Evolutionary conservation across 2,329 filamentous ascomycete genomes (phyloP).

Genomic region (Aspergillus pseudoviridinutans): DNA sequence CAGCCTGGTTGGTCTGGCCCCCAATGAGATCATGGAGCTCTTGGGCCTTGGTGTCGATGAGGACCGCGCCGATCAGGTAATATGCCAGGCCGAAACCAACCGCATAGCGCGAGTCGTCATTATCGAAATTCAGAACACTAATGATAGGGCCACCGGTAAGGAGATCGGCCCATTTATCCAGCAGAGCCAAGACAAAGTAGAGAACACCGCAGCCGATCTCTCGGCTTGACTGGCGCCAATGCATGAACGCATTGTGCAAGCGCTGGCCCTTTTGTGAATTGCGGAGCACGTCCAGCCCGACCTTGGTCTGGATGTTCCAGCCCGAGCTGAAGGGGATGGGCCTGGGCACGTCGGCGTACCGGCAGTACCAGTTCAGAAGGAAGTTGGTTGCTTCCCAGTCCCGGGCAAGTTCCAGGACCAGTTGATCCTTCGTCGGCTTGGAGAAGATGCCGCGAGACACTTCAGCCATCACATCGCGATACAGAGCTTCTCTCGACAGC

Average conservation of each 20-base stretch:
- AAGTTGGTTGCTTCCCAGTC: constrained; percentile 54
- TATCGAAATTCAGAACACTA: constrained; percentile 34
- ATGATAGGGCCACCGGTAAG: constrained; percentile 43
- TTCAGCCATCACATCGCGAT: constrained; percentile 45
- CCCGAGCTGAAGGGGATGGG: constrained; percentile 54
- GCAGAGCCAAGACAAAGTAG: constrained; percentile 53
- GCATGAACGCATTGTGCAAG: constrained; percentile 55
- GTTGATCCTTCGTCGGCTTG: constrained; percentile 40
- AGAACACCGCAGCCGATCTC: constrained; percentile 53
- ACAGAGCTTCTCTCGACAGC: constrained; percentile 45
- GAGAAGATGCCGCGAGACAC: constrained; percentile 41
- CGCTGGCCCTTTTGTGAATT: constrained; percentile 53
- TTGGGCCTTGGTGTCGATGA: constrained; percentile 54
- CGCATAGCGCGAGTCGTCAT: constrained; percentile 41
- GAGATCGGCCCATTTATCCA: constrained; percentile 53
- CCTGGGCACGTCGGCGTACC: constrained; percentile 44
- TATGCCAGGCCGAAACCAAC: constrained; percentile 56
- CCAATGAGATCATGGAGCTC: constrained; percentile 47
- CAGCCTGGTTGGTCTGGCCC: constrained; percentile 38
- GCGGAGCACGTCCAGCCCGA: constrained; percentile 50
- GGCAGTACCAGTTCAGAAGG: constrained; percentile 52
- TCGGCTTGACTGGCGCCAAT: constrained; percentile 55
- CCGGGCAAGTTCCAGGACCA: constrained; percentile 49
- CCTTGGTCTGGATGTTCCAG: constrained; percentile 57
- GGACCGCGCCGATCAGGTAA: constrained; percentile 54